phyloP scores from a whole-genome alignment of 495 filamentous ascomycete genomes.

The Apodospora peruviana region DNA sequence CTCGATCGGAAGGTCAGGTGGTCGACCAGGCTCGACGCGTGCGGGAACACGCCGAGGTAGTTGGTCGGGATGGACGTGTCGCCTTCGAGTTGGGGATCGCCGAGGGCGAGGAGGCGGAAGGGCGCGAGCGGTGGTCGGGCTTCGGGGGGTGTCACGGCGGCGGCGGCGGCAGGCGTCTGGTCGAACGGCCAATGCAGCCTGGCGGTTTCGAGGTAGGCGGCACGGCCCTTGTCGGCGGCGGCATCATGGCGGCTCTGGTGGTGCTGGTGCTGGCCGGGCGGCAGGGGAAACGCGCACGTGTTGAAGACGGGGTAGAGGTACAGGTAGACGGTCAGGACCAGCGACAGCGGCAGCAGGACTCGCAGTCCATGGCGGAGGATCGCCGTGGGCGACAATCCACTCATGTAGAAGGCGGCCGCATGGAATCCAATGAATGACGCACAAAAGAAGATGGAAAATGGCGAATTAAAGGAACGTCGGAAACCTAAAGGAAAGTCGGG shows the following conservation, averaged over 20 bases:
- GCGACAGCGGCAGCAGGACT: constrained; percentile 63
- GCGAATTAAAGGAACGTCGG: neutral
- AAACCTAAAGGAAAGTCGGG: neutral
- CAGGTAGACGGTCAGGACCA: constrained; percentile 67
- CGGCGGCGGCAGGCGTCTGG: constrained; percentile 10
- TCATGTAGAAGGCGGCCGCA: constrained; percentile 27
- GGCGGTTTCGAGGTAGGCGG: constrained; percentile 42
- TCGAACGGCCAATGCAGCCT: constrained; percentile 37
- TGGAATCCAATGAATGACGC: neutral
- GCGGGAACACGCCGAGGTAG: constrained; percentile 54
- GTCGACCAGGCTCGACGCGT: constrained; percentile 48
- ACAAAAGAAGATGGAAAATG: neutral
- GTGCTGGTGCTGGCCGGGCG: constrained; percentile 21
- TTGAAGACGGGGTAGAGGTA: constrained; percentile 85
- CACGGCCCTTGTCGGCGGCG: constrained; percentile 19
- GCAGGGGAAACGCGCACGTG: constrained; percentile 73
- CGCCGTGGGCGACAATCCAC: constrained; percentile 49
- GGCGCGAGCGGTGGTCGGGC: constrained; percentile 47
- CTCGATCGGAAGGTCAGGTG: constrained; percentile 39
- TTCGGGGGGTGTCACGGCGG: constrained; percentile 8
- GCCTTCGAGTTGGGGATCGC: constrained; percentile 93
- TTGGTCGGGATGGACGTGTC: constrained; percentile 71
- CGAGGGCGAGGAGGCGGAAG: constrained; percentile 85
- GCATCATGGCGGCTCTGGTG: constrained; percentile 1
- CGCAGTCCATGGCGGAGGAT: constrained; percentile 57